These are phyloP conservation scores for Penicillium sp. DNA, from an alignment of 2,329 filamentous ascomycete genomes.

Conservation along the genomic window DNA sequence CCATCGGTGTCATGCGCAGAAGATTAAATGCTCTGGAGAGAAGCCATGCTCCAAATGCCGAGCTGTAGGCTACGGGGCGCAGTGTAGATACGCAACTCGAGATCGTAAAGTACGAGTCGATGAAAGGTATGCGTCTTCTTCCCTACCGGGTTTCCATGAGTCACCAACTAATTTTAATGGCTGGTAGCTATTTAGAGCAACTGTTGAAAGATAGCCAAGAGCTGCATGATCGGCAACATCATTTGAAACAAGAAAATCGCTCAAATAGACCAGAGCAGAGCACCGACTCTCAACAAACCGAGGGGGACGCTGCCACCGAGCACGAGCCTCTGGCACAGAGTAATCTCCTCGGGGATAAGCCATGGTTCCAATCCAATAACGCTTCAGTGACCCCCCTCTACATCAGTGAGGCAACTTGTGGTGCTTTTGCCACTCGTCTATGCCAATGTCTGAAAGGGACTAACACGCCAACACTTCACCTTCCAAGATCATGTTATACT, in stretches of 20 bases:
- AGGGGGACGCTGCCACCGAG: background rate
- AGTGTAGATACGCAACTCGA: conserved; percentile 38
- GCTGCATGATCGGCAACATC: background rate
- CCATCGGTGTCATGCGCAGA: conserved; percentile 43
- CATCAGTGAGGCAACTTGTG: conserved; percentile 36
- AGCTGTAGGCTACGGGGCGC: conserved; percentile 28
- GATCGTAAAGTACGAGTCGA: conserved; percentile 39
- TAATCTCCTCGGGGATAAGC: conserved; percentile 5
- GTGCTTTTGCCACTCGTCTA: conserved; percentile 35
- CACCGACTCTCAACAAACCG: background rate
- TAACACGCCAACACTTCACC: conserved; percentile 19
- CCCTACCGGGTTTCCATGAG: no score
- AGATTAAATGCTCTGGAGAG: conserved; percentile 45
- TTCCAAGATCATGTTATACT: conserved; percentile 27
- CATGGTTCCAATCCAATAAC: conserved; percentile 32
- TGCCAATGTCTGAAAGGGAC: conserved; percentile 28
- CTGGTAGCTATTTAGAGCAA: conserved; percentile 28
- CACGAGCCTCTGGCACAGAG: conserved; percentile 14
- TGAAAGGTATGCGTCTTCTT: conserved; percentile 15
- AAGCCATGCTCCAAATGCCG: conserved; percentile 42
- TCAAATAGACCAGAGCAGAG: background rate
- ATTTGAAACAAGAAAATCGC: background rate
- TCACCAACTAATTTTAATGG: background rate
- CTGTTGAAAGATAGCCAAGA: conserved; percentile 18
- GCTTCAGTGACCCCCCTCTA: conserved; percentile 28